Percentiles rank a stretch among this genome's conserved stretches.
These are phyloP conservation scores for Blastobotrys arbuscula DNA, from an alignment of 1,139 yeast genomes.

Conservation along the genomic window DNA sequence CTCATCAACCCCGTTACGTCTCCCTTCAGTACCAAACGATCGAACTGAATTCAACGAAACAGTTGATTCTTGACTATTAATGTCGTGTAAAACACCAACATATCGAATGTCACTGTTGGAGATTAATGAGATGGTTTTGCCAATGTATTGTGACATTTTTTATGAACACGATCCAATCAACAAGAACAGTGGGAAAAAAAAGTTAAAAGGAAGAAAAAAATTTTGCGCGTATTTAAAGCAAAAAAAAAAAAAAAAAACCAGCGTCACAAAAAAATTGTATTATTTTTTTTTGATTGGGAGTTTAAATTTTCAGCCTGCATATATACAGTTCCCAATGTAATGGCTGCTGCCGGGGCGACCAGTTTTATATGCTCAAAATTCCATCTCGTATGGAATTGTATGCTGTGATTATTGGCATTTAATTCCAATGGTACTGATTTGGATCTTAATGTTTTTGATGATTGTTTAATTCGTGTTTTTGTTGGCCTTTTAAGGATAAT, in stretches of 20 bases:
- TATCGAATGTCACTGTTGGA: slow-evolving; percentile 84
- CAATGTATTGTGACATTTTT: slow-evolving; percentile 78
- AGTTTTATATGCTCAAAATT: no score
- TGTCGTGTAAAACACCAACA: slow-evolving; percentile 79
- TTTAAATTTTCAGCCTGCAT: no score
- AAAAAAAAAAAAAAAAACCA: no score
- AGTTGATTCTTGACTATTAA: slow-evolving; percentile 88
- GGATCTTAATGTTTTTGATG: background rate
- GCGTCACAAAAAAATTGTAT: background rate
- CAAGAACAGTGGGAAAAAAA: background rate
- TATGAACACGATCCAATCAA: background rate
- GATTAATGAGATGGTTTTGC: slow-evolving; percentile 84
- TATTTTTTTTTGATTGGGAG: background rate
- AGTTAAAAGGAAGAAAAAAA: slow-evolving; percentile 1
- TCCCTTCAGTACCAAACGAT: slow-evolving; percentile 90
- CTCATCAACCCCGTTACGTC: slow-evolving; percentile 67
- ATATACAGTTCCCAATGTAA: no score
- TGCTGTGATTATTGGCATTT: background rate
- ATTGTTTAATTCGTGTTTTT: background rate
- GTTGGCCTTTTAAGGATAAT: background rate
- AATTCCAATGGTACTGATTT: no score
- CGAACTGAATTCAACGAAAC: slow-evolving; percentile 80
- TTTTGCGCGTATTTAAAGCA: no score
- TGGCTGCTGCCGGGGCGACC: no score
- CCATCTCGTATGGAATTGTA: no score